These are phyloP conservation scores for Phytophthora europaea DNA, from an alignment of 352 stramenopile species.

Conservation along the genomic window DNA sequence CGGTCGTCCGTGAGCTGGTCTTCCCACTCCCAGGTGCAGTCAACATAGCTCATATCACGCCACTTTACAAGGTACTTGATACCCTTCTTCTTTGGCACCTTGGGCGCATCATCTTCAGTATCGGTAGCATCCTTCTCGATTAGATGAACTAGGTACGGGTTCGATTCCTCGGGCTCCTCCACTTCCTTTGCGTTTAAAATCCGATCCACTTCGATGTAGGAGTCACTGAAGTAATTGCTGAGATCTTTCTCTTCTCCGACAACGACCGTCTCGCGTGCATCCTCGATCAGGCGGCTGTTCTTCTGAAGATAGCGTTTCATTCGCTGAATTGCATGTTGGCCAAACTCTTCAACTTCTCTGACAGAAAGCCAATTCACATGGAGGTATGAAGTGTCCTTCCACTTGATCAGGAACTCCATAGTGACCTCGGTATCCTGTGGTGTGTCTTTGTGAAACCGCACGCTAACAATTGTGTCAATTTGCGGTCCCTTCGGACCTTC, in stretches of 20 bases:
- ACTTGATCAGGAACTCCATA: slow-evolving; percentile 99
- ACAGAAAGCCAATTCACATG: slow-evolving; percentile 98
- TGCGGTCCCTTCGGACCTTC: slow-evolving; percentile 76
- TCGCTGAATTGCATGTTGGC: slow-evolving; percentile 80
- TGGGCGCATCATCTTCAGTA: slow-evolving; percentile 49
- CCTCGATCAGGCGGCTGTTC: slow-evolving; percentile 85
- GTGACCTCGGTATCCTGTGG: slow-evolving; percentile 59
- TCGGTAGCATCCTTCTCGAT: slow-evolving; percentile 55
- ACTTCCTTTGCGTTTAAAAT: slow-evolving; percentile 84
- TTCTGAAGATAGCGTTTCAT: slow-evolving; percentile 91
- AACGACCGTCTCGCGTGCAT: slow-evolving; percentile 79
- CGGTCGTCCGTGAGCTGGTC: slow-evolving; percentile 91
- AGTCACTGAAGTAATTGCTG: slow-evolving; percentile 87
- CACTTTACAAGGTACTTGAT: slow-evolving; percentile 95
- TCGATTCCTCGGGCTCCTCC: slow-evolving; percentile 77
- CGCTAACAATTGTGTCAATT: slow-evolving; percentile 95
- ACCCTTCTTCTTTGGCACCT: slow-evolving; percentile 71
- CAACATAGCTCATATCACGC: slow-evolving; percentile 91
- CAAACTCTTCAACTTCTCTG: slow-evolving; percentile 93
- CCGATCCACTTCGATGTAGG: slow-evolving; percentile 87
- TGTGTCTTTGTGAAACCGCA: slow-evolving; percentile 79
- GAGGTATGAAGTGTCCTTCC: slow-evolving; percentile 97
- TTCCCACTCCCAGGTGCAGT: slow-evolving; percentile 92
- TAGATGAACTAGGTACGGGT: slow-evolving; percentile 63
- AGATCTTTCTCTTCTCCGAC: slow-evolving; percentile 81